A percentile compares a stretch with the other conserved stretches of the same genome.
phyloP scores from a whole-genome alignment of 192 early-diverging fungal species.

The Jimgerdemannia lactiflua region DNA sequence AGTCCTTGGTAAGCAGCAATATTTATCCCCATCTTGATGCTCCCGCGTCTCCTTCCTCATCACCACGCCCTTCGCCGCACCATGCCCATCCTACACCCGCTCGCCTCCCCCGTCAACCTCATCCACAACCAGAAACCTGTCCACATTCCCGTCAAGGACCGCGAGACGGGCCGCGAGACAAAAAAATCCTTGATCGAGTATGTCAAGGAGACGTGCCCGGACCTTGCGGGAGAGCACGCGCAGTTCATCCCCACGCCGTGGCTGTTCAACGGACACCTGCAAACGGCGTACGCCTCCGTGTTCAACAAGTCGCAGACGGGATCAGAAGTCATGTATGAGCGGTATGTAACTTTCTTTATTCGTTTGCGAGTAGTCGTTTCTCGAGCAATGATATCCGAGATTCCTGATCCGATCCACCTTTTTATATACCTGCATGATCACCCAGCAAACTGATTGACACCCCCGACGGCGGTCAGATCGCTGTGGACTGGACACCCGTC shows the following conservation, averaged over 20 bases:
- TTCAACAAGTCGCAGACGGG: conserved; percentile 29
- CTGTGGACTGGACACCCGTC: conserved; percentile 85
- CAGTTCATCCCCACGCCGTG: conserved; percentile 68
- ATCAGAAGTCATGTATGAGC: conserved; percentile 55
- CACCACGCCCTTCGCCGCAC: not conserved
- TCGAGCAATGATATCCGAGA: not conserved
- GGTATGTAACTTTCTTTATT: conserved; percentile 44
- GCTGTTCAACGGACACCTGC: conserved; percentile 75
- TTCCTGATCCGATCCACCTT: not conserved
- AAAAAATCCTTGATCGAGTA: conserved; percentile 24
- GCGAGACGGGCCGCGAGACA: not conserved
- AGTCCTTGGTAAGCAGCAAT: too few species aligned
- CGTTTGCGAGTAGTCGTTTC: too few species aligned
- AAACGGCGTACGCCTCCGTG: conserved; percentile 69
- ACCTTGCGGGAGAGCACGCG: conserved; percentile 45
- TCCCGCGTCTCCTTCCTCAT: not conserved
- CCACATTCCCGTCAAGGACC: not conserved
- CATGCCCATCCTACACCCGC: not conserved
- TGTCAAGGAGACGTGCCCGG: conserved; percentile 45
- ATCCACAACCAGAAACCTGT: not conserved
- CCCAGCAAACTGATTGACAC: conserved; percentile 56
- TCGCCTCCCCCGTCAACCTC: not conserved
- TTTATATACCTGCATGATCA: not conserved
- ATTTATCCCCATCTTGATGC: too few species aligned
- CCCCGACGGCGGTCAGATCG: conserved; percentile 82